A percentile compares a stretch with the other conserved stretches of the same genome.
Conservation (phyloP, 2,329 filamentous ascomycete genomes). For the Dothideomycetes sp. region DNA sequence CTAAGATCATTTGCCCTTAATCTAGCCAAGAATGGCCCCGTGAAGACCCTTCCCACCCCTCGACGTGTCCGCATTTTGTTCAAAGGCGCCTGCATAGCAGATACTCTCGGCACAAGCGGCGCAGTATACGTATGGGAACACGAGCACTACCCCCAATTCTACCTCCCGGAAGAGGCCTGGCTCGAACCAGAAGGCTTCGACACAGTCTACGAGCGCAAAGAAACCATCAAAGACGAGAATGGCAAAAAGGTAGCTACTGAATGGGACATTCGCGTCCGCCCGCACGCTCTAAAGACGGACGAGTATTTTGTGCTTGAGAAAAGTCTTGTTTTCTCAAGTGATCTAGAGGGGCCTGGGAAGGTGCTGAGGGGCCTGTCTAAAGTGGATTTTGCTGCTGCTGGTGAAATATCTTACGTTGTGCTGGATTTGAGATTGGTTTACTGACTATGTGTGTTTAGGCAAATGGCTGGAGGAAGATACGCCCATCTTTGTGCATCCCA, state of each 20-base stretch:
- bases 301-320: neutral
- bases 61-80: slow-evolving; percentile 22
- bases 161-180: slow-evolving; percentile 16
- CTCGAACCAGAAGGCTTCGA: slow-evolving; percentile 1
- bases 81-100: slow-evolving; percentile 21
- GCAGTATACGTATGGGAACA: slow-evolving; percentile 31
- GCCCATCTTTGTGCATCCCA: slow-evolving; percentile 51
- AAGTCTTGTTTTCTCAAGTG: neutral
- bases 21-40: slow-evolving; percentile 28
- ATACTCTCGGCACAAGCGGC: slow-evolving; percentile 21
- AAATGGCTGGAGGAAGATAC: slow-evolving; percentile 47
- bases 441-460: slow-evolving; percentile 15
- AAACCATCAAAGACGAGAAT: slow-evolving; percentile 11
- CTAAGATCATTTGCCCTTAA: slow-evolving; percentile 29
- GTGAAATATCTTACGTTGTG: no score
- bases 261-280: neutral
- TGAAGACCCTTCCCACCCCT: slow-evolving; percentile 19
- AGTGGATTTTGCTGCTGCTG: no score
- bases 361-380: no score
- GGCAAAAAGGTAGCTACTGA: slow-evolving; percentile 4
- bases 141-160: slow-evolving; percentile 36
- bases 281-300: no score
- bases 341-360: neutral
- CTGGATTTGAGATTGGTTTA: no score
- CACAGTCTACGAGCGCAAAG: slow-evolving; percentile 10